A percentile compares a stretch with the other conserved stretches of the same genome.
Conservation (phyloP, 768 basidiomycete genomes). For the Lentinula raphanica region DNA sequence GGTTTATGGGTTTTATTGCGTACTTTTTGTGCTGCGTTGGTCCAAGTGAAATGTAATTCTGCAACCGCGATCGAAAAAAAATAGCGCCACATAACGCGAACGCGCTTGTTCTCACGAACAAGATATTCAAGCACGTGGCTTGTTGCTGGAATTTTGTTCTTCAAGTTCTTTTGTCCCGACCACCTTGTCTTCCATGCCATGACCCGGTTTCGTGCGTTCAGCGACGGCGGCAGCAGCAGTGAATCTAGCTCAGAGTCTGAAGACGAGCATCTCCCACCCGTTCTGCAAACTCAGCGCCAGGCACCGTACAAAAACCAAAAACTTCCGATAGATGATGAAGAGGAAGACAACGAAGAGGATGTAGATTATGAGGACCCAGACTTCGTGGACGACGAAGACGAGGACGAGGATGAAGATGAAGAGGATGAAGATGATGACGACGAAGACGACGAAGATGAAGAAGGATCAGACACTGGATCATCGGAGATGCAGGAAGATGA, state of each 20-base stretch:
- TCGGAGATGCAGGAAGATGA: constrained; percentile 54
- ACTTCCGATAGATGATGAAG: constrained; percentile 6
- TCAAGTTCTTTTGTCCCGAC: too few relatives aligned
- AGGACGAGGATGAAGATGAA: constrained; percentile 18
- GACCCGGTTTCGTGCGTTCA: constrained; percentile 66
- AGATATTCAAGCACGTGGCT: too few relatives aligned
- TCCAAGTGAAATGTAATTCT: too few relatives aligned
- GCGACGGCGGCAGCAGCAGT: constrained; percentile 24
- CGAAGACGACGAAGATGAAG: constrained; percentile 31
- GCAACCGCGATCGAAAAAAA: too few relatives aligned
- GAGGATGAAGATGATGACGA: constrained; percentile 12
- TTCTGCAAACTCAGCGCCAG: neutral
- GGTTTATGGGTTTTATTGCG: too few relatives aligned
- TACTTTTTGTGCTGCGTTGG: too few relatives aligned
- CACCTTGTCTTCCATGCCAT: constrained; percentile 26
- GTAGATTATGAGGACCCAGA: constrained; percentile 11
- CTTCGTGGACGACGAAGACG: constrained; percentile 9
- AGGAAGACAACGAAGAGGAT: too few relatives aligned
- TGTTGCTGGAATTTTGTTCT: too few relatives aligned
- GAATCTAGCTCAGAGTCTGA: constrained; percentile 30
- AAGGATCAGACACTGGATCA: constrained; percentile 32
- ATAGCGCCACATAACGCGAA: too few relatives aligned
- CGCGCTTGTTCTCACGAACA: too few relatives aligned
- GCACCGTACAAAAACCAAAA: constrained; percentile 8
- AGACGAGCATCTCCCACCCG: constrained; percentile 13